phyloP scores from a whole-genome alignment of 1,284 basidiomycete species.

The Fomitopsis schrenkii region DNA sequence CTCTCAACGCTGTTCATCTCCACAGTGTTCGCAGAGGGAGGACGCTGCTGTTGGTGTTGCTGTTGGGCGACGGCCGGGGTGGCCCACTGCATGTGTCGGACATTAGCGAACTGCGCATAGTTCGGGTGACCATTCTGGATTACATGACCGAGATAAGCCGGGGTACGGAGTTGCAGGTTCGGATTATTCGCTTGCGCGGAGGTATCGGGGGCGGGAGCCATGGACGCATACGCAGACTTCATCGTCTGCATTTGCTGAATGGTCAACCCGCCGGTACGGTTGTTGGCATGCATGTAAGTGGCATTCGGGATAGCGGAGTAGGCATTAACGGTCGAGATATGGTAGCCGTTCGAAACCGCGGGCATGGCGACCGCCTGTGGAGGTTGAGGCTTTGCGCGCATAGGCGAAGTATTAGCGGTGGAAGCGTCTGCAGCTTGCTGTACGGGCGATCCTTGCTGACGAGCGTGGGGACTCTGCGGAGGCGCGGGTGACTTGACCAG shows the following conservation, averaged over 20 bases:
- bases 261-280: constrained; percentile 35
- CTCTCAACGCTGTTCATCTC: constrained; percentile 28
- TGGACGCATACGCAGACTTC: constrained; percentile 44
- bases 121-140: constrained; percentile 30
- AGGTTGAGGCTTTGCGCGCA: constrained; percentile 42
- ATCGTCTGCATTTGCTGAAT: constrained; percentile 53
- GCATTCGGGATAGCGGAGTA: constrained; percentile 32
- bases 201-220: constrained; percentile 35
- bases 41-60: constrained; percentile 35
- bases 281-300: constrained; percentile 27
- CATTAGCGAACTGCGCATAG: constrained; percentile 38
- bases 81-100: constrained; percentile 42
- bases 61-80: constrained; percentile 16
- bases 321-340: constrained; percentile 38
- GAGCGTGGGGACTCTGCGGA: constrained; percentile 12
- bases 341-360: constrained; percentile 40
- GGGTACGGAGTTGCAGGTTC: constrained; percentile 24
- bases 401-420: constrained; percentile 19
- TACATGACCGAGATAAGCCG: constrained; percentile 30
- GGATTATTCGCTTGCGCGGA: constrained; percentile 31
- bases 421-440: constrained; percentile 10
- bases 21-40: constrained; percentile 18
- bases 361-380: constrained; percentile 30
- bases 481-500: constrained; percentile 14
- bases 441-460: constrained; percentile 4